A percentile compares a stretch with the other conserved stretches of the same genome.
Conservation (phyloP, 768 basidiomycete species). For the Asterophora lycoperdoides region DNA sequence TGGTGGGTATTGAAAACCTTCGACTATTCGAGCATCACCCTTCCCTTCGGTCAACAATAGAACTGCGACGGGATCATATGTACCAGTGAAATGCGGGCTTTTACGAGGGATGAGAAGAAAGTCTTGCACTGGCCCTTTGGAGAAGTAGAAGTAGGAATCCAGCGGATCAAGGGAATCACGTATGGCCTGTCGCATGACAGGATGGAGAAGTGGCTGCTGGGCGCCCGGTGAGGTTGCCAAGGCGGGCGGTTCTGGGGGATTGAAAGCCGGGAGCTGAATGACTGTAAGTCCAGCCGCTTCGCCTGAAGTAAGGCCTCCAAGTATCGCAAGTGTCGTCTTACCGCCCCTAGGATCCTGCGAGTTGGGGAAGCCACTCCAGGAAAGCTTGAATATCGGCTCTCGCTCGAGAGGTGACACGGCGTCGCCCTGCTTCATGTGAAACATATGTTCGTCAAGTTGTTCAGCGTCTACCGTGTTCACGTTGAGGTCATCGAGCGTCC, state of each 20-base stretch:
- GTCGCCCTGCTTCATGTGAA: conserved; percentile 16
- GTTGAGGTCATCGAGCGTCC: conserved; percentile 56
- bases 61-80: conserved; percentile 67
- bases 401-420: conserved; percentile 23
- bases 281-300: conserved; percentile 61
- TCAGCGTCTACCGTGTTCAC: conserved; percentile 52
- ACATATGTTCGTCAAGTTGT: conserved; percentile 39
- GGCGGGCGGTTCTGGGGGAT: conserved; percentile 45
- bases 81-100: conserved; percentile 64
- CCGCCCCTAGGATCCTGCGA: conserved; percentile 61
- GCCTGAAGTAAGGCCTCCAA: conserved; percentile 65
- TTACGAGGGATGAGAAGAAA: conserved; percentile 70
- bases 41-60: conserved; percentile 54
- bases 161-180: conserved; percentile 49
- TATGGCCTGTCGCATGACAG: conserved; percentile 58
- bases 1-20: conserved; percentile 73
- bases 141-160: conserved; percentile 54
- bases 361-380: conserved; percentile 78
- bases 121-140: conserved; percentile 64
- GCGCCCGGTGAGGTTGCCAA: conserved; percentile 26
- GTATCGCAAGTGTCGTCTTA: conserved; percentile 66
- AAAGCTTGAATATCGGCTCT: conserved; percentile 83
- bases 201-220: conserved; percentile 29
- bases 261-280: conserved; percentile 65
- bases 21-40: conserved; percentile 44